Percentiles rank a stretch among this genome's conserved stretches.
phyloP scores from a whole-genome alignment of 768 basidiomycete species.

The Auriscalpium orientale region DNA sequence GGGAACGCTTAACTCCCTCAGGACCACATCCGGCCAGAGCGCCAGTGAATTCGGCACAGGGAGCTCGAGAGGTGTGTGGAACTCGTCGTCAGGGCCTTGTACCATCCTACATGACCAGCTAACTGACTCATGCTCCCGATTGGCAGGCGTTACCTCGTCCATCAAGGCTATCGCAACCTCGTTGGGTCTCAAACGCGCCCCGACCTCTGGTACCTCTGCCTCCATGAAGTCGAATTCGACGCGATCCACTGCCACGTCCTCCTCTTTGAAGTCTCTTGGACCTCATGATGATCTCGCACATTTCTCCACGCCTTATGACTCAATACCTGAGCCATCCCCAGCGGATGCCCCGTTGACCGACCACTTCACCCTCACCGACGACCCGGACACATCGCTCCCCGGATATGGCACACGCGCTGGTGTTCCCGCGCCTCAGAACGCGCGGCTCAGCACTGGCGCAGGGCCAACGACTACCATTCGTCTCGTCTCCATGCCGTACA shows the following conservation, averaged over 20 bases:
- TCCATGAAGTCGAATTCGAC: conserved; percentile 23
- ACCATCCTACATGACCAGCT: too few relatives aligned
- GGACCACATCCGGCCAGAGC: conserved; percentile 27
- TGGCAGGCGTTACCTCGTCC: conserved; percentile 60
- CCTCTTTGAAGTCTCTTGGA: conserved; percentile 26
- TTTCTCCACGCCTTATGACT: conserved; percentile 12
- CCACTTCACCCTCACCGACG: conserved; percentile 38
- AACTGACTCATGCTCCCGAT: conserved; percentile 23
- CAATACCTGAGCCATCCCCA: conserved; percentile 10
- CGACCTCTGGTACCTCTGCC: conserved; percentile 5
- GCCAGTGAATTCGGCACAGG: conserved; percentile 70
- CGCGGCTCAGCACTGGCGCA: conserved; percentile 50
- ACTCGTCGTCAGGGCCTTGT: too few relatives aligned
- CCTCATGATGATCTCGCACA: conserved; percentile 10
- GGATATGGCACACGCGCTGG: conserved; percentile 54
- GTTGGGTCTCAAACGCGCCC: conserved; percentile 55
- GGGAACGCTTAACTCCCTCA: conserved; percentile 42
- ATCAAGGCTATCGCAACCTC: conserved; percentile 72
- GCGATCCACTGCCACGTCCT: conserved; percentile 16
- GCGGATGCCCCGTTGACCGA: conserved; percentile 35
- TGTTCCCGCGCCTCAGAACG: conserved; percentile 50
- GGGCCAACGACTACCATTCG: conserved; percentile 36
- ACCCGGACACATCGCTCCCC: conserved; percentile 30
- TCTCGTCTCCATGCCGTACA: conserved; percentile 27
- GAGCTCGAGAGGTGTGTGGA: conserved; percentile 46